These are phyloP conservation scores for Globisporangium echinulatum DNA, from an alignment of 352 stramenopile genomes.

Conservation along the genomic window DNA sequence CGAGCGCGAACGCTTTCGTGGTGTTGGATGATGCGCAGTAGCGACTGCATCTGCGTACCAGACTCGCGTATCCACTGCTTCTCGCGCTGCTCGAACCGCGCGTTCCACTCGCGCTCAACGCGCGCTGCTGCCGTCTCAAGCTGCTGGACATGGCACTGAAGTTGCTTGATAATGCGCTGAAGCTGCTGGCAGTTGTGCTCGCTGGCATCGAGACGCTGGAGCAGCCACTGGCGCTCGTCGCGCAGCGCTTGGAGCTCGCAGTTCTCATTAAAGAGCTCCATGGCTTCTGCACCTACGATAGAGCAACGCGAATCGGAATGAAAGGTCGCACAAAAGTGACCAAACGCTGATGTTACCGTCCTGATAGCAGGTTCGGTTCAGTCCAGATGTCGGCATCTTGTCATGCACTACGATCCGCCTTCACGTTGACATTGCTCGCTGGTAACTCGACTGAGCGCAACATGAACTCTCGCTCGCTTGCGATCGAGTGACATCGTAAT, in stretches of 20 bases:
- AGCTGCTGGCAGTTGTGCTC: slow-evolving; percentile 17
- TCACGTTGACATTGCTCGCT: no score
- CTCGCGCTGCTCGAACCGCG: slow-evolving; percentile 16
- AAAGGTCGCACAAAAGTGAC: no score
- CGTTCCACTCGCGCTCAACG: slow-evolving; percentile 5
- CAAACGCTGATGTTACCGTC: no score
- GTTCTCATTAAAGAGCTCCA: slow-evolving; percentile 10
- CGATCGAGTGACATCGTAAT: no score
- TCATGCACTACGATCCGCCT: no score
- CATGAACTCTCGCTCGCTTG: no score
- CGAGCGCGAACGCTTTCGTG: slow-evolving; percentile 23
- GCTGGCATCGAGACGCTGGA: slow-evolving; percentile 20
- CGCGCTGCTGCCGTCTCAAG: slow-evolving; percentile 11
- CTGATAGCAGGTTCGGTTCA: no score
- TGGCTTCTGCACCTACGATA: neutral
- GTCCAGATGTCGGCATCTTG: no score
- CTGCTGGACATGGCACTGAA: slow-evolving; percentile 11
- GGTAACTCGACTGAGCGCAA: no score
- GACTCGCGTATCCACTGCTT: slow-evolving; percentile 35
- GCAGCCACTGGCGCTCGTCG: slow-evolving; percentile 38
- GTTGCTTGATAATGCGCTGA: slow-evolving; percentile 9
- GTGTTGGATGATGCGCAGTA: slow-evolving; percentile 41
- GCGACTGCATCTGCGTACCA: slow-evolving; percentile 31
- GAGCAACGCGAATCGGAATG: no score
- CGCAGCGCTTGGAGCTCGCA: slow-evolving; percentile 11